phyloP scores from a whole-genome alignment of 352 stramenopile genomes.

The Phytophthora rubi region DNA sequence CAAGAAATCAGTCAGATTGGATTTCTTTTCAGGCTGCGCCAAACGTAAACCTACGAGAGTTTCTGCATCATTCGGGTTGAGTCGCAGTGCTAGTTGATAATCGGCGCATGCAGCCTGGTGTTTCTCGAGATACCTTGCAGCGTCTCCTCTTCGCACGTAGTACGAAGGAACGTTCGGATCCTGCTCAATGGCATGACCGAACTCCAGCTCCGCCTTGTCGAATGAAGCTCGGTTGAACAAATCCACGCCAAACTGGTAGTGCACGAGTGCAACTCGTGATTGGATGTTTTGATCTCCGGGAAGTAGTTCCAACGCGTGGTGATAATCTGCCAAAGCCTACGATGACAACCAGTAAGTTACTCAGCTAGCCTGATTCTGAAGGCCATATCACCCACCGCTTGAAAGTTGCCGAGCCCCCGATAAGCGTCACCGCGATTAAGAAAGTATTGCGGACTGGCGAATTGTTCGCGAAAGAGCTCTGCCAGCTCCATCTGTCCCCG shows the following conservation, averaged over 20 bases:
- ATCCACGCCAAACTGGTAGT: slow-evolving; percentile 85
- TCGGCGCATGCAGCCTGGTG: slow-evolving; percentile 58
- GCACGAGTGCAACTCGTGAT: slow-evolving; percentile 71
- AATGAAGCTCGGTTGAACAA: slow-evolving; percentile 81
- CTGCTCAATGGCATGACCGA: slow-evolving; percentile 51
- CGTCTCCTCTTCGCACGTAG: slow-evolving; percentile 73
- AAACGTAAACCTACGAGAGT: slow-evolving; percentile 40
- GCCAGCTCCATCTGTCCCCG: slow-evolving; percentile 56
- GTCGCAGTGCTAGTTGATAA: slow-evolving; percentile 54
- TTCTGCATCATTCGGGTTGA: slow-evolving; percentile 69
- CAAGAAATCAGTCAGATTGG: not conserved
- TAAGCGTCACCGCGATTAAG: slow-evolving; percentile 80
- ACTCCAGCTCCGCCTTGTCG: slow-evolving; percentile 78
- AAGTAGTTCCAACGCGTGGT: slow-evolving; percentile 67
- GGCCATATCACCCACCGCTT: slow-evolving; percentile 47
- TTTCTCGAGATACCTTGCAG: slow-evolving; percentile 76
- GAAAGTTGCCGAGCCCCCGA: slow-evolving; percentile 71
- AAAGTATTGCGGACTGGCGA: slow-evolving; percentile 61
- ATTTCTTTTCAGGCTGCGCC: not conserved
- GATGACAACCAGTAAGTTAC: slow-evolving; percentile 1
- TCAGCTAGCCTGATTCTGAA: not conserved
- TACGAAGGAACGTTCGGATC: slow-evolving; percentile 65
- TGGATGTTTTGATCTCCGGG: slow-evolving; percentile 57
- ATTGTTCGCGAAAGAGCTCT: slow-evolving; percentile 52
- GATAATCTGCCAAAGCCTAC: slow-evolving; percentile 82